Percentiles rank a stretch among this genome's conserved stretches.
Evolutionary conservation across 2,329 filamentous ascomycete genomes (phyloP).

Genomic region (Alternaria panax): DNA sequence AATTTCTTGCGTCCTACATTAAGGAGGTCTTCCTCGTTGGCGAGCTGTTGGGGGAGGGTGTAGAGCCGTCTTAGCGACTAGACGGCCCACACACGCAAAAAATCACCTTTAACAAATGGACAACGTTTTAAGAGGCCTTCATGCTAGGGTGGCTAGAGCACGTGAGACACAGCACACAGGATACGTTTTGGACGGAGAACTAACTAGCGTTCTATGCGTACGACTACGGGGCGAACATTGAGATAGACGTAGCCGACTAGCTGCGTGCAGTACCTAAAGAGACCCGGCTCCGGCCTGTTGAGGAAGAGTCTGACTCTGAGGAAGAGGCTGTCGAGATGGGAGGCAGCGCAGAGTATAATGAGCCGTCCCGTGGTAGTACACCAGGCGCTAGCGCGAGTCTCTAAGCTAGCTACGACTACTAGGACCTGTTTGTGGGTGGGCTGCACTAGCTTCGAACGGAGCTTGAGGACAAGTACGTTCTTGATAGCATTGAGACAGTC

Average conservation of each 20-base stretch:
- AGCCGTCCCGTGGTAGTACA: too few relatives aligned
- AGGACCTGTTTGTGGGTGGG: too few relatives aligned
- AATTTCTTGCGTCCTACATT: conserved; percentile 8
- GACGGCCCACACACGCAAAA: conserved; percentile 1
- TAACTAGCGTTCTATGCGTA: not conserved
- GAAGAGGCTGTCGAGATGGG: too few relatives aligned
- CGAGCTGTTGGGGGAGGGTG: conserved; percentile 4
- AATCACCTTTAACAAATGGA: conserved; percentile 6
- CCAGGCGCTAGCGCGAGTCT: too few relatives aligned
- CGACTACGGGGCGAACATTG: conserved; percentile 3
- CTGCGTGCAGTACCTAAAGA: conserved; percentile 11
- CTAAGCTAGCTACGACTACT: too few relatives aligned
- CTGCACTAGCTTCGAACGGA: too few relatives aligned
- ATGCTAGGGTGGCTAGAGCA: not conserved
- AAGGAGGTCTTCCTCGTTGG: conserved; percentile 4
- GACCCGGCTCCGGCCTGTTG: not conserved
- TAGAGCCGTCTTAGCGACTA: conserved; percentile 6
- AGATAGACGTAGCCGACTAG: conserved; percentile 6
- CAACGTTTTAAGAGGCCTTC: conserved; percentile 2
- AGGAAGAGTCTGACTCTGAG: too few relatives aligned
- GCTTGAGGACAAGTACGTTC: too few relatives aligned
- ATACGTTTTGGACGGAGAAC: not conserved
- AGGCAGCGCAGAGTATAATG: too few relatives aligned
- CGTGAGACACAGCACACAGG: not conserved
- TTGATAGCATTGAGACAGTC: too few relatives aligned